These are phyloP conservation scores for Turritis glabra DNA, from an alignment of 345 rosid genomes.

Conservation along the genomic window DNA sequence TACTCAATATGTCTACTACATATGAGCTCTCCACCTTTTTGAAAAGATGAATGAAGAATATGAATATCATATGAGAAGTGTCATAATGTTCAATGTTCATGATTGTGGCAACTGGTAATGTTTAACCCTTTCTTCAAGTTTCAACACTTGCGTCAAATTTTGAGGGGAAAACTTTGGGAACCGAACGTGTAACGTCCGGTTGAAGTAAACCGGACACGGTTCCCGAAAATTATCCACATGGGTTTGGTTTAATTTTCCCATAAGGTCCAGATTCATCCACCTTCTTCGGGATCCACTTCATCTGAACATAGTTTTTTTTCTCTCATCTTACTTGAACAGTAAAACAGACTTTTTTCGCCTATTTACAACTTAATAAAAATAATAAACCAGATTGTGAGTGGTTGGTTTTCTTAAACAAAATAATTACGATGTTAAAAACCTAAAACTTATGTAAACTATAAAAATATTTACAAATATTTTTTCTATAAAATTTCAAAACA, in stretches of 20 bases:
- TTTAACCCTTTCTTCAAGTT: background rate
- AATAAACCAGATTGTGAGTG: too few relatives aligned
- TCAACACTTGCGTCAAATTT: constrained; percentile 15
- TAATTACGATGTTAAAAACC: too few relatives aligned
- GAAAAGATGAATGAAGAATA: background rate
- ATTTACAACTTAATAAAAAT: too few relatives aligned
- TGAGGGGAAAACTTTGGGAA: constrained; percentile 26
- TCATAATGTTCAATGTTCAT: constrained; percentile 19
- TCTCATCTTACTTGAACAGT: too few relatives aligned
- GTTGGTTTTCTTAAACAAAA: too few relatives aligned
- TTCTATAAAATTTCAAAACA: background rate
- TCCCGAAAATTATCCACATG: constrained; percentile 36
- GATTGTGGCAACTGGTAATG: constrained; percentile 26
- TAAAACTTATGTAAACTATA: too few relatives aligned
- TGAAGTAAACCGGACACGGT: constrained; percentile 42
- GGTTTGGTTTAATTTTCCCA: constrained; percentile 22
- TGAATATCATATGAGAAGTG: background rate
- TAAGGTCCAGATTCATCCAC: constrained; percentile 35
- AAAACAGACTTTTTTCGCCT: too few relatives aligned
- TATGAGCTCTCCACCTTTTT: background rate
- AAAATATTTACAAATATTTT: background rate
- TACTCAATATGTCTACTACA: background rate
- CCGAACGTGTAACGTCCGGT: constrained; percentile 32
- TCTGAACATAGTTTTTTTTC: too few relatives aligned
- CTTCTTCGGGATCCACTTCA: constrained; percentile 27